Evolutionary conservation across 495 filamentous ascomycete species (phyloP).

Genomic region (Talaromyces wortmannii): DNA sequence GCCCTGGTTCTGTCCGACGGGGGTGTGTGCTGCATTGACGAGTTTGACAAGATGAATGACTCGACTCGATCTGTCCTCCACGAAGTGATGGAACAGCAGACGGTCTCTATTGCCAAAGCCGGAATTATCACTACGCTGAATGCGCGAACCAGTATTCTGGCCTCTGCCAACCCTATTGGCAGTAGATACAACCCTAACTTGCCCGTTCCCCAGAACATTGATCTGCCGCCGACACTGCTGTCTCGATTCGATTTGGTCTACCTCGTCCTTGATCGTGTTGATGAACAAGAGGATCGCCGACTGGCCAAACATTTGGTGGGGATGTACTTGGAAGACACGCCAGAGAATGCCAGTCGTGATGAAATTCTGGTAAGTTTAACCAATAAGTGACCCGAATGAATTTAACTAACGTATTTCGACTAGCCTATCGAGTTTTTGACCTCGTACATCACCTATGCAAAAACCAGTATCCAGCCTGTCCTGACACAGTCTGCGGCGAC

Average conservation of each 20-base stretch:
- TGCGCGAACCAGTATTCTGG: constrained; percentile 86
- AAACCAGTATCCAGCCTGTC: constrained; percentile 74
- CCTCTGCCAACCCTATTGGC: constrained; percentile 95
- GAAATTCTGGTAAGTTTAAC: constrained; percentile 70
- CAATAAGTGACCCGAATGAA: too few relatives aligned
- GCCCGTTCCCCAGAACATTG: constrained; percentile 95
- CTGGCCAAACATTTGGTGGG: constrained; percentile 87
- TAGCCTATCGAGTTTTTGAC: constrained; percentile 93
- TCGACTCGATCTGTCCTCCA: constrained; percentile 92
- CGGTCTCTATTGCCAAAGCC: constrained; percentile 96
- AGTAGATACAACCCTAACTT: constrained; percentile 95
- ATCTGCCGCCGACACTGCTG: constrained; percentile 88
- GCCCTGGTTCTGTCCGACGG: constrained; percentile 93
- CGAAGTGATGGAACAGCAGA: constrained; percentile 99
- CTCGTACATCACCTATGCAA: constrained; percentile 94
- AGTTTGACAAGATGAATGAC: constrained; percentile 99
- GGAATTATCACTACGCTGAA: constrained; percentile 99
- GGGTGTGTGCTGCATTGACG: constrained; percentile 97
- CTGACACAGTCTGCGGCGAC: constrained; percentile 70
- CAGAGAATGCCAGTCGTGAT: constrained; percentile 67
- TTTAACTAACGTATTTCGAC: background rate
- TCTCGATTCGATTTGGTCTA: constrained; percentile 97
- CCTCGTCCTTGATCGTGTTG: constrained; percentile 86
- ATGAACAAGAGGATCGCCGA: constrained; percentile 80
- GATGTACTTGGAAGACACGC: constrained; percentile 95